Base-by-base conservation (phyloP, 2,329 filamentous ascomycete genomes). In the Talaromyces sp. region DNA sequence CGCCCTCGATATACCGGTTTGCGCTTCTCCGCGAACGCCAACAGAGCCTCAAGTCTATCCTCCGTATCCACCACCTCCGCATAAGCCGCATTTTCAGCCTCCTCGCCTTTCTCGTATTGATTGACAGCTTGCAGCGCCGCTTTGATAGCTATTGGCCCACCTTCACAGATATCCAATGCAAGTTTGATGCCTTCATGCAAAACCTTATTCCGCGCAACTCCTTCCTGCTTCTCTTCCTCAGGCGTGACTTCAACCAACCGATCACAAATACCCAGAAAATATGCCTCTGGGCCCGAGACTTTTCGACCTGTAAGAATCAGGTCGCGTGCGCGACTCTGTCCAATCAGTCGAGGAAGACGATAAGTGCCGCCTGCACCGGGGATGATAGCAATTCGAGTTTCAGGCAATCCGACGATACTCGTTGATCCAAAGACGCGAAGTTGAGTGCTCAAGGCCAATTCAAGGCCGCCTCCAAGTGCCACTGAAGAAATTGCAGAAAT, bases 301-400 rank as follows among this genome's bases (percentile, higher is more conserved):
- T 91, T 81, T n/a, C 94, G 84, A 2, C 94, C 94, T 0, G 93
- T 97, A 8, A 97, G 79, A 53, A 97, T 88, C 66, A 97, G 77
- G 73, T 99, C 93, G 53, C 92, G 82, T n/a, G 94, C 94, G 57
- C 91, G 85, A 25, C 82, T 80, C 22, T 88, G 77, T 5, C 94
- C 94, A 63, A 99, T 87, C 19, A 99, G 75, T 8, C 81, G 83
- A 1, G 91, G 91, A 0, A 99, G 84, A 9, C 94, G 87, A 73
- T 91, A 90, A 1, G 93, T 97, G 60, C 93, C 94, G 43, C 94
- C 94, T 2, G 93, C 94, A 60, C 94, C 94, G 2, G 94, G 94
- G 63, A 99, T 89, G 70, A 99, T 99, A 57, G 89, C 94, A 2
- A 99, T 82, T 2, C 92, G 83, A 1, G 94, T 97, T 73, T 99